Conservation (phyloP, 2,329 filamentous ascomycete genomes). For the Penicillium brevicompactum region DNA sequence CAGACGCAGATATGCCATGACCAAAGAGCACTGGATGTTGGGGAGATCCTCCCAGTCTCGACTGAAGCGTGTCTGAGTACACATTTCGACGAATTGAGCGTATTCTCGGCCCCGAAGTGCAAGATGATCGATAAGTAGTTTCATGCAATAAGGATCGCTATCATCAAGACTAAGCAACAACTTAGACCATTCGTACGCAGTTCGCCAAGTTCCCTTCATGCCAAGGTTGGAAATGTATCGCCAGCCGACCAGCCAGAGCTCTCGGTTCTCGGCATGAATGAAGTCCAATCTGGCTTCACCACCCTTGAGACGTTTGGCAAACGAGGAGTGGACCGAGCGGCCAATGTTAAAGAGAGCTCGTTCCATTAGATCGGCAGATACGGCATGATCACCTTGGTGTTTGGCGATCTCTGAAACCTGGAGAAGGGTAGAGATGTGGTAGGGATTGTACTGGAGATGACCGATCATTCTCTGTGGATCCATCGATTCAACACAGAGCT, state of each 20-base stretch:
- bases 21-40: conserved; percentile 74
- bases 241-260: conserved; percentile 88
- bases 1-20: conserved; percentile 73
- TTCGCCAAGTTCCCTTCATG: conserved; percentile 90
- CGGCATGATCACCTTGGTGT: conserved; percentile 83
- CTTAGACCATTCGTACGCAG: conserved; percentile 91
- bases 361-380: conserved; percentile 85
- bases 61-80: conserved; percentile 54
- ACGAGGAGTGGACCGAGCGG: conserved; percentile 81
- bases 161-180: conserved; percentile 75
- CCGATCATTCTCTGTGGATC: conserved; percentile 81
- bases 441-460: conserved; percentile 74
- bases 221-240: conserved; percentile 84
- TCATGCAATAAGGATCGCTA: conserved; percentile 79
- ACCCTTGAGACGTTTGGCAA: conserved; percentile 71
- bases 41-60: conserved; percentile 59
- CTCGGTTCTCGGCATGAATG: conserved; percentile 78
- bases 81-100: conserved; percentile 72
- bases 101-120: conserved; percentile 80
- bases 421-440: conserved; percentile 90
- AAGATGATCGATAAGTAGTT: conserved; percentile 78
- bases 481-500: conserved; percentile 75
- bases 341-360: conserved; percentile 91
- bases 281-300: conserved; percentile 84
- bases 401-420: conserved; percentile 92